phyloP scores from a whole-genome alignment of 208 protist species.

The Phytomonas francai region DNA sequence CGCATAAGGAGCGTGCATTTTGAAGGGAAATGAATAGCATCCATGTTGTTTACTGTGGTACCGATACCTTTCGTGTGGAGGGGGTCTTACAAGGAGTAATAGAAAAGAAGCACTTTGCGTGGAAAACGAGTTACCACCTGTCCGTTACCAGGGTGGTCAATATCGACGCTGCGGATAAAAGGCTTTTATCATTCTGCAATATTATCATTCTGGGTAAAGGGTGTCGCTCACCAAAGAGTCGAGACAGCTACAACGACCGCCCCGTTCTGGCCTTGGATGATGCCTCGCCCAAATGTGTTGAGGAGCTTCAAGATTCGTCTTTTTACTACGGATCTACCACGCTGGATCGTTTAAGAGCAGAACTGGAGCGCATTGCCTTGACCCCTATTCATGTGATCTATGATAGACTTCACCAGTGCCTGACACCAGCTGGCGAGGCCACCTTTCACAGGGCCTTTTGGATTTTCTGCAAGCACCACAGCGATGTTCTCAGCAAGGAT shows the following conservation, averaged over 20 bases:
- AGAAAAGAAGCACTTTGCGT: constrained; percentile 57
- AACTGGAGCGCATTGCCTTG: constrained; percentile 31
- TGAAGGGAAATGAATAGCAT: constrained; percentile 10
- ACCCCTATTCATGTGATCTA: constrained; percentile 74
- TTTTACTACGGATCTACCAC: constrained; percentile 62
- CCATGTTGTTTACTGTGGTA: constrained; percentile 62
- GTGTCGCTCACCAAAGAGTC: constrained; percentile 19
- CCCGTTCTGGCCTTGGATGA: constrained; percentile 44
- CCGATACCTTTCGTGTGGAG: constrained; percentile 48
- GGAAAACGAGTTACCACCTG: constrained; percentile 62
- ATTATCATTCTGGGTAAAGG: constrained; percentile 63
- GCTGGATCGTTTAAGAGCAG: constrained; percentile 24
- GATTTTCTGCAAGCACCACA: constrained; percentile 71
- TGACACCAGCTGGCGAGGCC: constrained; percentile 54
- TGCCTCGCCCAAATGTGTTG: constrained; percentile 27
- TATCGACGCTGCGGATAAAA: constrained; percentile 49
- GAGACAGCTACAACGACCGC: constrained; percentile 37
- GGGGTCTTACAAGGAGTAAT: constrained; percentile 36
- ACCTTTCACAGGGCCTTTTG: constrained; percentile 70
- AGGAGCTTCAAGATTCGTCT: constrained; percentile 28
- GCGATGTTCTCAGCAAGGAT: constrained; percentile 43
- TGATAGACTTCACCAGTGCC: constrained; percentile 28
- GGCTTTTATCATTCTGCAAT: constrained; percentile 43
- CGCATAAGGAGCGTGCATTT: background rate
- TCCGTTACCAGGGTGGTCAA: constrained; percentile 40